These are phyloP conservation scores for Eucalyptus dawsonii DNA, from an alignment of 345 rosid species.

Conservation along the genomic window DNA sequence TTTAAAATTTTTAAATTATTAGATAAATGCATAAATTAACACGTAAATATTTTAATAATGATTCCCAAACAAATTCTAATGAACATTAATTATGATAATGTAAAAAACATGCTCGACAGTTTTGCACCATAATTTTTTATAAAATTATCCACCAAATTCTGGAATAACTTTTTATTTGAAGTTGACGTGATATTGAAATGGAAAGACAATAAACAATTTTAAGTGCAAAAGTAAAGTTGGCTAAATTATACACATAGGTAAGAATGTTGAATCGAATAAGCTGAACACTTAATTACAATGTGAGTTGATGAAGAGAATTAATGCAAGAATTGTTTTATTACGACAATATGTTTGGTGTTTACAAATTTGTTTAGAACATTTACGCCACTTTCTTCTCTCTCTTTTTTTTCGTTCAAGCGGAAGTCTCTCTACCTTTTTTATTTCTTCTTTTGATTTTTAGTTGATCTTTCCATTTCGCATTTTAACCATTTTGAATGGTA, in stretches of 20 bases:
- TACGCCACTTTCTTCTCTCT: background rate
- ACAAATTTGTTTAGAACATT: background rate
- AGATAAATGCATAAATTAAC: background rate
- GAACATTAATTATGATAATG: background rate
- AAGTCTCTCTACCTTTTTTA: background rate
- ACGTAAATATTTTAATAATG: background rate
- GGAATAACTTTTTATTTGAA: background rate
- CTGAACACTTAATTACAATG: background rate
- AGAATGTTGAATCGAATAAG: background rate
- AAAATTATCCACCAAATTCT: background rate
- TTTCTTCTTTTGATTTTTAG: background rate
- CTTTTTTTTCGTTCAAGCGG: background rate
- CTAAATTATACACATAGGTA: background rate
- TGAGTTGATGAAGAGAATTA: background rate
- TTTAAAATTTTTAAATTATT: too few relatives aligned
- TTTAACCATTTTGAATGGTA: background rate
- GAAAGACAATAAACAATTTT: background rate
- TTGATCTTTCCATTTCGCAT: background rate
- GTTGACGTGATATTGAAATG: background rate
- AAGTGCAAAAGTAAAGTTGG: background rate
- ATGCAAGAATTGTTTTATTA: background rate
- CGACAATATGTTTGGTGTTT: background rate
- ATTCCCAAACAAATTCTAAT: background rate
- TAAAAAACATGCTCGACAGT: background rate
- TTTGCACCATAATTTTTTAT: too few relatives aligned